Percentiles rank a stretch among this genome's conserved stretches.
phyloP scores from a whole-genome alignment of 148 eudicot species.

The Spergularia bocconei region DNA sequence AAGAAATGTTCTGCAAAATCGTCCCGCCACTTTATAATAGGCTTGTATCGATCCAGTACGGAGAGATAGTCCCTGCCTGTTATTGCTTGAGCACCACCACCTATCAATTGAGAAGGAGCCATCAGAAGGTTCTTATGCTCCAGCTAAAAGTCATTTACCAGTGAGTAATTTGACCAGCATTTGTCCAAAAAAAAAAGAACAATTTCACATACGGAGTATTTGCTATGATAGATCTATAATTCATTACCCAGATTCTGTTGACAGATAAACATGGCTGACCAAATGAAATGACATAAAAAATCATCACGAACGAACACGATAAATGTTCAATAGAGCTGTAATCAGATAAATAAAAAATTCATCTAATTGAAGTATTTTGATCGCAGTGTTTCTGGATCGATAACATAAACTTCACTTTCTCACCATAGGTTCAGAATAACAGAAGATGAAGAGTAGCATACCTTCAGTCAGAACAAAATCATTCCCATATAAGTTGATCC shows the following conservation, averaged over 20 bases:
- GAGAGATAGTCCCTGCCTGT: slow-evolving; percentile 80
- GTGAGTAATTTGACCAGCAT: not conserved
- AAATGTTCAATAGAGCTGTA: not conserved
- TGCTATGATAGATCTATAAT: not conserved
- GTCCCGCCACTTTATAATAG: slow-evolving; percentile 67
- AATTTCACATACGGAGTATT: no score
- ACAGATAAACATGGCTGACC: not conserved
- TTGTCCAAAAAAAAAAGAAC: not conserved
- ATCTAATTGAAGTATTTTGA: not conserved
- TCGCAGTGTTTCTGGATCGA: not conserved
- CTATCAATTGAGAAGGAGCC: slow-evolving; percentile 36
- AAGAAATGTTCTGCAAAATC: slow-evolving; percentile 84
- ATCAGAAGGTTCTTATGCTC: slow-evolving; percentile 15
- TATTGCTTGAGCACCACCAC: slow-evolving; percentile 70
- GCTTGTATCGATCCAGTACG: slow-evolving; percentile 65
- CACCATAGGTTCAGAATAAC: slow-evolving; percentile 2
- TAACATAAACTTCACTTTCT: not conserved
- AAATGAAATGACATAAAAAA: no score
- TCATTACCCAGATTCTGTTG: not conserved
- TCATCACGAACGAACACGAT: not conserved
- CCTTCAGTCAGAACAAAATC: slow-evolving; percentile 72
- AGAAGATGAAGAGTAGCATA: slow-evolving; percentile 26
- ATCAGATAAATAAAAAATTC: not conserved
- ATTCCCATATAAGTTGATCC: slow-evolving; percentile 90
- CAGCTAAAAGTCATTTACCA: not conserved